Percentiles rank a stretch among this genome's conserved stretches.
These are phyloP conservation scores for Hypomyces rosellus DNA, from an alignment of 2,329 filamentous ascomycete genomes.

Conservation along the genomic window DNA sequence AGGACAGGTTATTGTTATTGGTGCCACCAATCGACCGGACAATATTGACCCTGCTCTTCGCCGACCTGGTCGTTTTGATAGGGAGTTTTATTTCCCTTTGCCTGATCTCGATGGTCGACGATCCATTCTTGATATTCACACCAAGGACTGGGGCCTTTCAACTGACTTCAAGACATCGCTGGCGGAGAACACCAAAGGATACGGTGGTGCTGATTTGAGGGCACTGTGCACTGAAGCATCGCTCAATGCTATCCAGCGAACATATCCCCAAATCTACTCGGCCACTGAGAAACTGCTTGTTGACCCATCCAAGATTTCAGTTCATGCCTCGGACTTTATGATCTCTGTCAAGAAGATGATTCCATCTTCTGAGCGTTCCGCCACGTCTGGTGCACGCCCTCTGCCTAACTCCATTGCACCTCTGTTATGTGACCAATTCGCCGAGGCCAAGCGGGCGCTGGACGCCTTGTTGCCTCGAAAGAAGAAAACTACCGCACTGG, in stretches of 20 bases:
- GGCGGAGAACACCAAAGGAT: constrained; percentile 87
- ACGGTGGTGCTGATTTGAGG: constrained; percentile 89
- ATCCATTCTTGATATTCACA: constrained; percentile 91
- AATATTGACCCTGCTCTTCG: constrained; percentile 95
- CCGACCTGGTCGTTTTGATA: constrained; percentile 87
- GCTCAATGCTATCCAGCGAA: constrained; percentile 89
- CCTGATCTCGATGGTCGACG: constrained; percentile 75
- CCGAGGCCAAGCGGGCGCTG: constrained; percentile 60
- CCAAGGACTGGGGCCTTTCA: constrained; percentile 82
- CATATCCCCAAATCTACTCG: constrained; percentile 92
- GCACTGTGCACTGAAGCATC: constrained; percentile 94
- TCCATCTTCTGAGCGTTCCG: constrained; percentile 86
- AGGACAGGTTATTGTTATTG: constrained; percentile 96
- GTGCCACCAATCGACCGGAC: constrained; percentile 95
- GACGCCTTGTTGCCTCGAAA: constrained; percentile 75
- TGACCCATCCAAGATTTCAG: constrained; percentile 73
- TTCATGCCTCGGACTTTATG: constrained; percentile 95
- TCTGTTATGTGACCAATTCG: constrained; percentile 66
- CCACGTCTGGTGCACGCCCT: constrained; percentile 75
- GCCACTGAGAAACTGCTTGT: constrained; percentile 87
- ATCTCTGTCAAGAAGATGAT: constrained; percentile 93
- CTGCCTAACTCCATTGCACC: constrained; percentile 76
- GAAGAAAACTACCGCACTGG: constrained; percentile 80
- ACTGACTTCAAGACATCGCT: constrained; percentile 75
- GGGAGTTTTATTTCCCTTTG: constrained; percentile 96